These are phyloP conservation scores for Dicorynia guianensis DNA, from an alignment of 306 rosid genomes.

Conservation along the genomic window DNA sequence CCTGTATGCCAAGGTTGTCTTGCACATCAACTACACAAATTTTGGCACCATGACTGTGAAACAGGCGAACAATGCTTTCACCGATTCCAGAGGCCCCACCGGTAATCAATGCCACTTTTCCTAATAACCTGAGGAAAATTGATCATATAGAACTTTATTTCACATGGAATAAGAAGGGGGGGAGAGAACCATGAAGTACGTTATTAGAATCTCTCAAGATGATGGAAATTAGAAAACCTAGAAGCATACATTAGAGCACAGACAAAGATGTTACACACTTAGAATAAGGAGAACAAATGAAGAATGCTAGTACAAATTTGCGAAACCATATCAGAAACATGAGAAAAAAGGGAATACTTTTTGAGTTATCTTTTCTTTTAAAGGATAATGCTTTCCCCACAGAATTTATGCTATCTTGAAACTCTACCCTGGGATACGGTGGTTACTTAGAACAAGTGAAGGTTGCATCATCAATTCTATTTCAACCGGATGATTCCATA, in stretches of 20 bases:
- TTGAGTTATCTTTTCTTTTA: neutral
- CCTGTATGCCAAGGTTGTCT: conserved; percentile 66
- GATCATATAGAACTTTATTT: neutral
- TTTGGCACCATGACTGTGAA: conserved; percentile 83
- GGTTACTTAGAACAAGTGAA: neutral
- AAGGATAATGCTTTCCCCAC: neutral
- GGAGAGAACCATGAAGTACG: neutral
- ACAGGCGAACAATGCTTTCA: conserved; percentile 75
- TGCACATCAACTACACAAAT: conserved; percentile 78
- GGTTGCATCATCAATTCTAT: too few species aligned
- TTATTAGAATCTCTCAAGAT: neutral
- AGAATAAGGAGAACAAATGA: conserved; percentile 3
- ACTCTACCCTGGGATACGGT: neutral
- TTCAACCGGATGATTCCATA: too few species aligned
- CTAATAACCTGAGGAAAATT: conserved; percentile 60
- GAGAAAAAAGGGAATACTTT: neutral
- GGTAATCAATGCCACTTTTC: conserved; percentile 87
- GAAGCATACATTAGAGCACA: neutral
- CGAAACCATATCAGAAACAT: neutral
- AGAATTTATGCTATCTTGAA: neutral
- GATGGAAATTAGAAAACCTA: neutral
- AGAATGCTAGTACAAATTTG: neutral
- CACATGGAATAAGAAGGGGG: neutral
- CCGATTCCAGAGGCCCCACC: conserved; percentile 97
- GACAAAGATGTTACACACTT: neutral